Evolutionary conservation across 768 basidiomycete genomes (phyloP).

Genomic region (Gymnopilus dilepis): DNA sequence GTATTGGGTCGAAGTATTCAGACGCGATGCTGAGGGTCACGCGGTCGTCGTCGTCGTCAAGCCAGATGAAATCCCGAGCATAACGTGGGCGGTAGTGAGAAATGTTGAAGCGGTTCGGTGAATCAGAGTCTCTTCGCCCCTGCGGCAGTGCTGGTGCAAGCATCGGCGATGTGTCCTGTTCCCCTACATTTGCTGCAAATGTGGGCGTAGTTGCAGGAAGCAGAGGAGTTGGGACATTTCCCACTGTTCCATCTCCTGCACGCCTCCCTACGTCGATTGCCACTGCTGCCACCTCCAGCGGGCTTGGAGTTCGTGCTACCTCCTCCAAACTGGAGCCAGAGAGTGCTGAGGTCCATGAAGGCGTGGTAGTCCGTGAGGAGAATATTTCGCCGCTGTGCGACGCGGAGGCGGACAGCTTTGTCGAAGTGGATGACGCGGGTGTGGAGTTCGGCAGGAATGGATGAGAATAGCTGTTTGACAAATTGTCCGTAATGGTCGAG

Average conservation of each 20-base stretch:
- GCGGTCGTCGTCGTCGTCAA: background rate
- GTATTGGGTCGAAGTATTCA: background rate
- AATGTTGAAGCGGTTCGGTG: background rate
- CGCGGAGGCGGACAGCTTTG: too few species aligned
- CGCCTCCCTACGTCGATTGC: slow-evolving; percentile 11
- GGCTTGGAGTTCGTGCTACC: background rate
- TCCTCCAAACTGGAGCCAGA: slow-evolving; percentile 8
- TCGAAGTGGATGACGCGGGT: slow-evolving; percentile 31
- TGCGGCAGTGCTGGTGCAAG: background rate
- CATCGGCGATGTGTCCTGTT: slow-evolving; percentile 1
- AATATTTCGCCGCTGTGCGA: too few species aligned
- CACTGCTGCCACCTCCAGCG: too few species aligned
- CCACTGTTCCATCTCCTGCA: slow-evolving; percentile 23
- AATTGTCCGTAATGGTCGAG: slow-evolving; percentile 1
- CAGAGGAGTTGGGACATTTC: slow-evolving; percentile 19
- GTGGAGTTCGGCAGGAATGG: slow-evolving; percentile 23
- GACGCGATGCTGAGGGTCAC: slow-evolving; percentile 1
- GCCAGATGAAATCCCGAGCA: slow-evolving; percentile 5
- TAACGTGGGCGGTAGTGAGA: slow-evolving; percentile 11
- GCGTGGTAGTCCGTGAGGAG: slow-evolving; percentile 18
- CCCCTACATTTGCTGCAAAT: slow-evolving; percentile 21
- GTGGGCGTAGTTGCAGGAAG: slow-evolving; percentile 23
- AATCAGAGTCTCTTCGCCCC: background rate
- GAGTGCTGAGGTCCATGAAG: slow-evolving; percentile 21
- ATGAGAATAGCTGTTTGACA: slow-evolving; percentile 17